These are phyloP conservation scores for Diaporthe destruens DNA, from an alignment of 2,329 filamentous ascomycete species.

Conservation along the genomic window DNA sequence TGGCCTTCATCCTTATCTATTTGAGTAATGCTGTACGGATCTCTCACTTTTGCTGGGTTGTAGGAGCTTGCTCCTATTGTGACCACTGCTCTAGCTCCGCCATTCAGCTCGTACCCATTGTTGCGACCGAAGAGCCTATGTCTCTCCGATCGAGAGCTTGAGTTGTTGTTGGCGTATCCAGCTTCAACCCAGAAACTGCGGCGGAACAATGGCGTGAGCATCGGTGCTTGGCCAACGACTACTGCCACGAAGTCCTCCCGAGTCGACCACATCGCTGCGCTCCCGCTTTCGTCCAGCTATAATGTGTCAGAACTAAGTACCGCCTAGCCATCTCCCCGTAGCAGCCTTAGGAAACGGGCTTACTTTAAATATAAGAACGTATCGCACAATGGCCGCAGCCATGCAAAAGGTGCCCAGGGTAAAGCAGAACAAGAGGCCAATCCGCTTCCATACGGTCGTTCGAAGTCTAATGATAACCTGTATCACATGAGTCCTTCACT, in stretches of 20 bases:
- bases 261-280: background rate
- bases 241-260: conserved; percentile 1
- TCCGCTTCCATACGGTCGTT: background rate
- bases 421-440: conserved; percentile 6
- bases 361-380: conserved; percentile 2
- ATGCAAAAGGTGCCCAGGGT: conserved; percentile 1
- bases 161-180: conserved; percentile 2
- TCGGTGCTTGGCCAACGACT: conserved; percentile 13
- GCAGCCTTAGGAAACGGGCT: background rate
- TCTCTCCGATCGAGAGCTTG: background rate
- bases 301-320: background rate
- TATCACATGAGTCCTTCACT: background rate
- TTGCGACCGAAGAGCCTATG: background rate
- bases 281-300: background rate
- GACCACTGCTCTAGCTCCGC: background rate
- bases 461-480: conserved; percentile 6
- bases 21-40: conserved; percentile 7
- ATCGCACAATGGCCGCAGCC: background rate
- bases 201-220: conserved; percentile 13
- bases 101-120: conserved; percentile 3
- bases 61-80: conserved; percentile 9
- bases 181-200: conserved; percentile 16
- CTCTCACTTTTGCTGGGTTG: background rate
- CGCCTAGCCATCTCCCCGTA: background rate
- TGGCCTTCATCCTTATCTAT: background rate